These are phyloP conservation scores for Aspergillus clavatus DNA, from an alignment of 2,329 filamentous ascomycete genomes.

Conservation along the genomic window DNA sequence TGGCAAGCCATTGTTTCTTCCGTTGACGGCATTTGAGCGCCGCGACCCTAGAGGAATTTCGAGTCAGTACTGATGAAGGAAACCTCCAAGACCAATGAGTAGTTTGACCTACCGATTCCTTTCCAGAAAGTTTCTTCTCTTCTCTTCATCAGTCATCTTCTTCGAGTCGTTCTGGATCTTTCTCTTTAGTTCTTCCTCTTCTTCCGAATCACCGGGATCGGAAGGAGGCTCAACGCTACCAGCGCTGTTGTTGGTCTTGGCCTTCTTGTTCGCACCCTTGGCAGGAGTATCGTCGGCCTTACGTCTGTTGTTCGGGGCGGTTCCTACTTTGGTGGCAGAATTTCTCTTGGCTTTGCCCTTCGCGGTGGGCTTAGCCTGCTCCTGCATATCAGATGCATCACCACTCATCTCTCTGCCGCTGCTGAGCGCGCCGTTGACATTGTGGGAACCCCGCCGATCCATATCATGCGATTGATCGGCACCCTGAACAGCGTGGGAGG, in stretches of 20 bases:
- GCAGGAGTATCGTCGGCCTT: conserved; percentile 69
- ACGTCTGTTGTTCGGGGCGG: conserved; percentile 61
- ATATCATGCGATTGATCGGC: conserved; percentile 49
- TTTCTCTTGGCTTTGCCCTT: conserved; percentile 67
- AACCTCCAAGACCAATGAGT: background rate
- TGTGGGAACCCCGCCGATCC: conserved; percentile 39
- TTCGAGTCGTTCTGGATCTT: conserved; percentile 54
- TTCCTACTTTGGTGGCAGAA: conserved; percentile 42
- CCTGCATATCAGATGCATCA: conserved; percentile 67
- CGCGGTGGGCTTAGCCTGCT: conserved; percentile 59
- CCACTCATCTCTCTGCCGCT: conserved; percentile 65
- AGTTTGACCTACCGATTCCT: conserved; percentile 71
- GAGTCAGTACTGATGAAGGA: conserved; percentile 22
- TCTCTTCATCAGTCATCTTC: conserved; percentile 98
- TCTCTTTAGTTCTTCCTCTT: conserved; percentile 44
- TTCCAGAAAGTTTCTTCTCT: conserved; percentile 95
- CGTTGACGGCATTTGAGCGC: conserved; percentile 94
- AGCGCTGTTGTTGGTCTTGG: conserved; percentile 54
- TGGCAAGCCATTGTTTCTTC: conserved; percentile 98
- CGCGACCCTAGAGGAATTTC: conserved; percentile 65
- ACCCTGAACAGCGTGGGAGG: conserved; percentile 48
- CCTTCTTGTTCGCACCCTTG: conserved; percentile 70
- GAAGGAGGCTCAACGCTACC: conserved; percentile 36
- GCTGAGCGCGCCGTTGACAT: conserved; percentile 46
- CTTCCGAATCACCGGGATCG: conserved; percentile 50